These are phyloP conservation scores for Linum trigynum DNA, from an alignment of 345 rosid species.

Conservation along the genomic window DNA sequence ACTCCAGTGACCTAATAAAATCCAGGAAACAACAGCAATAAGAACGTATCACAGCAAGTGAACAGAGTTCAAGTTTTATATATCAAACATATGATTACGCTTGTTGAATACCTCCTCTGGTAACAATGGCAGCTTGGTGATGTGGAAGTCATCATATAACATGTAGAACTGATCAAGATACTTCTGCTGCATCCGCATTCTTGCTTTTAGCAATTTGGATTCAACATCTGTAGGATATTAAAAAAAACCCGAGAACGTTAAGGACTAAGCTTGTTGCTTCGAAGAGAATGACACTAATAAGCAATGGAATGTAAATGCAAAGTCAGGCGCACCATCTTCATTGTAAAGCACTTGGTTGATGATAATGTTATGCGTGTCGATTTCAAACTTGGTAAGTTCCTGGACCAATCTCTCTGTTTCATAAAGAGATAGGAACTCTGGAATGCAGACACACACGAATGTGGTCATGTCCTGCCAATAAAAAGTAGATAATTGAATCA, in stretches of 20 bases:
- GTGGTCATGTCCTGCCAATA: conserved; percentile 84
- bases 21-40: neutral
- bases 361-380: conserved; percentile 89
- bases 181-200: conserved; percentile 97
- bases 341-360: conserved; percentile 90
- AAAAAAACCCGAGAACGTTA: conserved; percentile 6
- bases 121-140: conserved; percentile 89
- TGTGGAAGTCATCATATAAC: conserved; percentile 94
- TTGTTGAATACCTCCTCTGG: conserved; percentile 74
- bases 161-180: conserved; percentile 96
- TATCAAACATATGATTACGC: neutral
- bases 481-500: conserved; percentile 10
- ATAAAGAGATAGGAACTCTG: conserved; percentile 94
- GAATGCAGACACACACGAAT: conserved; percentile 93
- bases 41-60: neutral
- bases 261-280: conserved; percentile 3
- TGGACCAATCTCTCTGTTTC: conserved; percentile 98
- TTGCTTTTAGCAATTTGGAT: conserved; percentile 85
- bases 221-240: conserved; percentile 45
- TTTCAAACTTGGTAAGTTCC: conserved; percentile 97
- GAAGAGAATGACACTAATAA: conserved; percentile 6
- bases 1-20: conserved; percentile 72
- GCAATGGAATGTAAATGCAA: neutral
- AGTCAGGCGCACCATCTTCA: conserved; percentile 57
- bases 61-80: neutral